phyloP scores from a whole-genome alignment of 2,329 filamentous ascomycete species.

The Volutella citrinella region DNA sequence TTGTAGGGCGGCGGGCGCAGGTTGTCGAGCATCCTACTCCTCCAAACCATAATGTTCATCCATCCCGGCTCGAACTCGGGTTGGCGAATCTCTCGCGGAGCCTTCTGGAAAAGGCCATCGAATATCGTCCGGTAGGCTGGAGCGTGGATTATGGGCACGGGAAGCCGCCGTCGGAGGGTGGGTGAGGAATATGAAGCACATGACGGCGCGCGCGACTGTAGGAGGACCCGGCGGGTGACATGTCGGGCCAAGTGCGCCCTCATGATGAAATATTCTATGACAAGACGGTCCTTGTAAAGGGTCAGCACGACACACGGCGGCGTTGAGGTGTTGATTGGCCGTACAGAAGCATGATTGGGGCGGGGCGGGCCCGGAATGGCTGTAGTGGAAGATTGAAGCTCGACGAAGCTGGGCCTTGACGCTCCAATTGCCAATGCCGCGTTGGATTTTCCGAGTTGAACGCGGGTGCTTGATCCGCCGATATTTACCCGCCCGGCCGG shows the following conservation, averaged over 20 bases:
- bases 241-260: slow-evolving; percentile 44
- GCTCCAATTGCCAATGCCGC: slow-evolving; percentile 19
- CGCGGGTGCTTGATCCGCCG: slow-evolving; percentile 12
- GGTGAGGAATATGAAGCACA: slow-evolving; percentile 31
- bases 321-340: background rate
- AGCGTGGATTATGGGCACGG: slow-evolving; percentile 19
- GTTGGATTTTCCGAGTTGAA: slow-evolving; percentile 22
- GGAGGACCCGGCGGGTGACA: slow-evolving; percentile 39
- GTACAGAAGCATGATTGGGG: slow-evolving; percentile 26
- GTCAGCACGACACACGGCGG: slow-evolving; percentile 7
- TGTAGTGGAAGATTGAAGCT: slow-evolving; percentile 10
- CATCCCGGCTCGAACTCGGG: slow-evolving; percentile 68
- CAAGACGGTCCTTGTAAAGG: slow-evolving; percentile 14
- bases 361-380: slow-evolving; percentile 11
- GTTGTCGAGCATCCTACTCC: slow-evolving; percentile 59
- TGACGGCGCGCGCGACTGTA: slow-evolving; percentile 31
- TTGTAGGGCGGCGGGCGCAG: slow-evolving; percentile 60
- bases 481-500: slow-evolving; percentile 20
- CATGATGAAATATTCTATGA: slow-evolving; percentile 36
- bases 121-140: slow-evolving; percentile 51
- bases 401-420: slow-evolving; percentile 14
- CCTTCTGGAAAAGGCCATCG: slow-evolving; percentile 55
- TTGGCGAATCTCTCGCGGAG: slow-evolving; percentile 57
- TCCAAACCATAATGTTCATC: slow-evolving; percentile 66
- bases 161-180: slow-evolving; percentile 24